Percentiles rank a stretch among this genome's conserved stretches.
These are phyloP conservation scores for Talaromyces sp. DNA, from an alignment of 2,329 filamentous ascomycete genomes.

Conservation along the genomic window DNA sequence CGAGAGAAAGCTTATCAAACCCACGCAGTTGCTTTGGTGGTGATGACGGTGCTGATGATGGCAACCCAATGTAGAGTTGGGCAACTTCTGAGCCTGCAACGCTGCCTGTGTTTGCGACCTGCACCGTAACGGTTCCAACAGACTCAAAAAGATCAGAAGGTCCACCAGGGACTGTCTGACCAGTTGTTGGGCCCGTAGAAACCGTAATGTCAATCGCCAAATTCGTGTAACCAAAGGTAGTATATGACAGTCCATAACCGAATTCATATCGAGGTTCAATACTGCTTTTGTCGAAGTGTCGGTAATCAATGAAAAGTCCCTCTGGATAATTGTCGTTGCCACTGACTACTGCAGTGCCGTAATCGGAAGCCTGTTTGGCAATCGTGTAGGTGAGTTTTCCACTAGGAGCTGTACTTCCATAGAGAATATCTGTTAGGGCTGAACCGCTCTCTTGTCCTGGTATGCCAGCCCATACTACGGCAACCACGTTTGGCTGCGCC, in stretches of 20 bases:
- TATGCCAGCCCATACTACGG: conserved; percentile 77
- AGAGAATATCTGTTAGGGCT: conserved; percentile 76
- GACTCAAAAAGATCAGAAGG: conserved; percentile 59
- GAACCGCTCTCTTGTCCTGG: conserved; percentile 84
- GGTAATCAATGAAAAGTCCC: conserved; percentile 79
- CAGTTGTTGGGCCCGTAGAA: conserved; percentile 16
- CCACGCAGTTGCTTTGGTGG: conserved; percentile 58
- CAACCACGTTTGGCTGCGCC: conserved; percentile 74
- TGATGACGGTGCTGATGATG: conserved; percentile 30
- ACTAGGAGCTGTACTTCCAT: conserved; percentile 73
- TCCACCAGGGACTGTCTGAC: conserved; percentile 33
- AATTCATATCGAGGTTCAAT: conserved; percentile 75
- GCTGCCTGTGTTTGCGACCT: conserved; percentile 69
- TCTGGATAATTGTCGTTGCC: conserved; percentile 72
- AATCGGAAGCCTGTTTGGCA: conserved; percentile 65
- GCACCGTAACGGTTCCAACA: conserved; percentile 61
- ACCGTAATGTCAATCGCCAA: conserved; percentile 43
- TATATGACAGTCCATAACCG: conserved; percentile 77
- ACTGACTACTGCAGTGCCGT: conserved; percentile 52
- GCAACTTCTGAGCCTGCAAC: conserved; percentile 67
- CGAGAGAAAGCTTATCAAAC: conserved; percentile 56
- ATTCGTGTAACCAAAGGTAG: conserved; percentile 72
- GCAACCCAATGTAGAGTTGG: conserved; percentile 48
- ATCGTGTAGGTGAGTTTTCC: conserved; percentile 80
- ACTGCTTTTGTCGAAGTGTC: conserved; percentile 66